Evolutionary conservation across 805 yeast genomes (phyloP).

Genomic region (Lachancea sp.): DNA sequence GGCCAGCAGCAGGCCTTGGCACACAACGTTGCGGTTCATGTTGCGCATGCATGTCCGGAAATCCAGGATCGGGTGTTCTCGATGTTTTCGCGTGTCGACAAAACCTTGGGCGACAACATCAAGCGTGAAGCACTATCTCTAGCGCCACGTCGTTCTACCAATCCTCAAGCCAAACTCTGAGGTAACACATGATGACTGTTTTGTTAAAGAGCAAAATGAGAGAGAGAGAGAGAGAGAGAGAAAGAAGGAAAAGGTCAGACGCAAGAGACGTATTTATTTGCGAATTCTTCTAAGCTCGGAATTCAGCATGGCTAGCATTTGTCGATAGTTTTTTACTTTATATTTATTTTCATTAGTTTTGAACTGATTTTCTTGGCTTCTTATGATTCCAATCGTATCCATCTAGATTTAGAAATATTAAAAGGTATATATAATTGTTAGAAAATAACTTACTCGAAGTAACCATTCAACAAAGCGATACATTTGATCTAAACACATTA

Average conservation of each 20-base stretch:
- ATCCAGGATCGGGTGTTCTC: conserved; percentile 76
- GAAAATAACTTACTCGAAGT: too few species aligned
- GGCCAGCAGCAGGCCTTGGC: conserved; percentile 82
- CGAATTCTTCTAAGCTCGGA: neutral
- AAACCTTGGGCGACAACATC: conserved; percentile 60
- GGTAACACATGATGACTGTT: too few species aligned
- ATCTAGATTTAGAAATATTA: too few species aligned
- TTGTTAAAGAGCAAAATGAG: neutral
- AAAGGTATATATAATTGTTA: too few species aligned
- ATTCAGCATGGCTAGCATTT: conserved; percentile 1
- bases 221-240: neutral
- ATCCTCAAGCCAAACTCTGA: conserved; percentile 15
- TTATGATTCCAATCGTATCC: too few species aligned
- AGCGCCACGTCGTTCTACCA: conserved; percentile 9
- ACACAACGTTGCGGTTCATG: conserved; percentile 78
- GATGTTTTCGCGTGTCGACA: conserved; percentile 67
- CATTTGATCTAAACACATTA: too few species aligned
- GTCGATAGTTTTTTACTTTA: neutral
- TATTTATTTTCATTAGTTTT: neutral
- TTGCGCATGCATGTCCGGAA: conserved; percentile 56
- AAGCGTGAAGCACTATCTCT: conserved; percentile 45
- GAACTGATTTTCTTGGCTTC: neutral
- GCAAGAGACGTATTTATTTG: neutral
- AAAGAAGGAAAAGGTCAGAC: too few species aligned
- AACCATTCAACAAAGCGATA: too few species aligned